Conservation (phyloP, 768 basidiomycete genomes). For the Rhodotorula babjevae region DNA sequence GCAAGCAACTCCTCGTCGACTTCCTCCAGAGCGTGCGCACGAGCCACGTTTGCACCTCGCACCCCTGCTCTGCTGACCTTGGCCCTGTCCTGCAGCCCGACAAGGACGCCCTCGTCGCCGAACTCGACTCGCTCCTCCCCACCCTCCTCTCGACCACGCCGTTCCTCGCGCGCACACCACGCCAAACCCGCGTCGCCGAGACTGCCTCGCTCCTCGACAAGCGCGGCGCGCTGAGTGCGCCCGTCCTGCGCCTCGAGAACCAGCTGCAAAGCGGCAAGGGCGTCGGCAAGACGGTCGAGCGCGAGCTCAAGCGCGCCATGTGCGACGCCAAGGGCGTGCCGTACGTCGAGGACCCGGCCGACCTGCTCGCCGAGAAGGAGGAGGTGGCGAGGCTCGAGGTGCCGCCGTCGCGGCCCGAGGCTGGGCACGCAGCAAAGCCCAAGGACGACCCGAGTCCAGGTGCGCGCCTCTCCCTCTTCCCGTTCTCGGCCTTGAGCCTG, state of each 20-base stretch:
- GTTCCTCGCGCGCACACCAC: slow-evolving; percentile 2
- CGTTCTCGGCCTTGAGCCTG: not conserved
- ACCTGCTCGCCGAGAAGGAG: not conserved
- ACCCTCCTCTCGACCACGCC: slow-evolving; percentile 1
- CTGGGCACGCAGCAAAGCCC: not conserved
- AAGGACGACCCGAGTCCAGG: no score
- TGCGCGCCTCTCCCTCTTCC: not conserved
- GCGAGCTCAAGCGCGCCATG: not conserved
- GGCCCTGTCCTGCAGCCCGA: slow-evolving; percentile 11
- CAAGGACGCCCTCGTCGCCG: not conserved
- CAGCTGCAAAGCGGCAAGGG: not conserved
- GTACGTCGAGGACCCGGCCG: not conserved
- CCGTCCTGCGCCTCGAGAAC: not conserved
- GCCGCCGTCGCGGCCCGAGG: not conserved
- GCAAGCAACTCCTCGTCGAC: slow-evolving; percentile 14
- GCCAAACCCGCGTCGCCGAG: slow-evolving; percentile 8
- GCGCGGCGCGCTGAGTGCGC: not conserved
- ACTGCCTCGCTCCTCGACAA: not conserved
- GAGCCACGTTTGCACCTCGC: not conserved
- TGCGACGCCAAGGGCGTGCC: not conserved
- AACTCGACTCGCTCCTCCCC: slow-evolving; percentile 25
- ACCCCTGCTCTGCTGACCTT: no score
- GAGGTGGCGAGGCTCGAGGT: not conserved
- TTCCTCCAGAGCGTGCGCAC: slow-evolving; percentile 16
- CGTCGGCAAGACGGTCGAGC: not conserved